Base-by-base conservation (phyloP, 768 basidiomycete species). In the Panus rudis region DNA sequence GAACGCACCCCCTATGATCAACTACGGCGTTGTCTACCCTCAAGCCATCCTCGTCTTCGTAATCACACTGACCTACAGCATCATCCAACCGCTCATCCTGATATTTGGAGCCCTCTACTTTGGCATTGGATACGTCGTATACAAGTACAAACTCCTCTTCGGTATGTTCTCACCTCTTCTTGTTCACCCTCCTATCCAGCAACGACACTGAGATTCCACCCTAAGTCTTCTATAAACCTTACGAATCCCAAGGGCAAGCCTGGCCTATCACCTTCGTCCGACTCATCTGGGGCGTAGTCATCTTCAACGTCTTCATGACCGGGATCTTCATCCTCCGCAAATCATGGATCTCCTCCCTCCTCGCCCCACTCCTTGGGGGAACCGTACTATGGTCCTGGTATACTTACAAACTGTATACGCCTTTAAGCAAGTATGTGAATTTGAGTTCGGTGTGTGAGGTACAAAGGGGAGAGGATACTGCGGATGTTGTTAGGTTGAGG, bases 1-100 rank as follows among this genome's bases (percentile, higher is more conserved):
- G 13, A 96, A 99, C 57, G 92, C 92, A 0, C 96, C 96, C 5
- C 92, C 96, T 0, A 90, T 93, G 85, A 86, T 98, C 64, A 98
- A 97, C 63, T 94, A 98, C 52, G 96, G 96, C 39, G 76, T 86
- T 39, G 92, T 99, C 10, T 99, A 97, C 60, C 96, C 96, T 0
- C 94, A 97, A 58, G 88, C 93, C 4, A 91, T 98, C 46, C 72
- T 99, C 33, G 84, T 98, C 61, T 98, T 97, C 63, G 87, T 92
- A 49, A 86, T 99, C 63, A 93, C 89, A 27, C 68, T 99, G 55
- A 72, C 93, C 26, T 98, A 98, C 70, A 93, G 92, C 61, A 86
- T 99, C 51, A 86, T 94, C 11, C 90, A 96, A 48, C 96, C 96
- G 0, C 73, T 96, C 50, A 96, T 98, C 60, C 74, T 98, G 43